Base-by-base conservation (phyloP, 257 asterid species). In the Leonotis leonurus region DNA sequence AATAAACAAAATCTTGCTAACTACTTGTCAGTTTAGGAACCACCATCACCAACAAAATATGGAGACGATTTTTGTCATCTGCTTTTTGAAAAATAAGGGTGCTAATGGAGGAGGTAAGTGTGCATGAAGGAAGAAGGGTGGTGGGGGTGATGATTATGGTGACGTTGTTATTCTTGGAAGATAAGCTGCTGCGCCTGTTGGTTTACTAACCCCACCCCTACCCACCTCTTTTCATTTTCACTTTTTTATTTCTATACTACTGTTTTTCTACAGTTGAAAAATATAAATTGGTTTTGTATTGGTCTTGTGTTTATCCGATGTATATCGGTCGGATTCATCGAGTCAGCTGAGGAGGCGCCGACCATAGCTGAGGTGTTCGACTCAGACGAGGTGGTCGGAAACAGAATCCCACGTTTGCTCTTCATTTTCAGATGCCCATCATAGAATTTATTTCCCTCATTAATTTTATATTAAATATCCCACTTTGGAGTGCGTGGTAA, bases 151-250 rank as follows among this genome's bases (percentile, higher is more conserved):
- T 53, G 40, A 25, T 29, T 9, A 60, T 66, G 30, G 57, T 73
- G 13, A 63, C 72, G 76, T 4, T 55, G 24, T 35, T 58, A 64
- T 67, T 70, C 85, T 73, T 80, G 39, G 59, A 80, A 76, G 80
- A 76, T 76, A 80, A 80, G 85, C 72, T 60, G 76, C 49, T 62
- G 63, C 29, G 10, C 20, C 48, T 41, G 56, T 54, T 65, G 56
- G n/a, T 17, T 50, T 13, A 52, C 69, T 56, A 56, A 29, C 77
- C 78, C 73, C 67, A 71, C 77, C 68, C 3, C 75, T 25, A 75
- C 67, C 84, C 56, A 17, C 13, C 50, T 44, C 25, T 5, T 17
- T 54, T 14, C 10, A 10, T 21, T 29, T 21, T 46, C 6, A 8
- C 33, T 18, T 48, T 49, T 27, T 3, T 16, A 3, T 44, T 18